Evolutionary conservation across 2,329 filamentous ascomycete species (phyloP), one percentile per base, ranked within the genome.

Genomic region (Botrytis cinerea): DNA sequence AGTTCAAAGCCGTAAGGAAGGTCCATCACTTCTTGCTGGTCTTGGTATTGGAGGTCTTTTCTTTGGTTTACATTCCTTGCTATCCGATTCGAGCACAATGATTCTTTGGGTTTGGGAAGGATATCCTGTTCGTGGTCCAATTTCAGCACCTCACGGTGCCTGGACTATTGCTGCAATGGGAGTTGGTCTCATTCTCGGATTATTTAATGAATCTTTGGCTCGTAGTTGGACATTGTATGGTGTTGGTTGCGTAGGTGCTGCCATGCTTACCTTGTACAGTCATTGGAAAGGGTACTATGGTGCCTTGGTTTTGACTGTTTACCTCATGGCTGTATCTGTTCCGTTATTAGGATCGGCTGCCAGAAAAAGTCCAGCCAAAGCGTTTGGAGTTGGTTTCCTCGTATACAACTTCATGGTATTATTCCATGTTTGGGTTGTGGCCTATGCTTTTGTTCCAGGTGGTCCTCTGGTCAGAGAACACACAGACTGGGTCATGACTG

Each of bases 351-450:
- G 87, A 22, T 91, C 92, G 70, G 94, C 94, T 40, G 88, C 93
- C 40, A 91, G 91, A 80, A 92, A 93, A 81, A 91, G 86, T 70
- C 94, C 94, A 0, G 93, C 90, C 8, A 86, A 87, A 40, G 93
- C 93, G 0, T 99, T 99, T 81, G 96, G 95, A 4, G 81, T 97
- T 22, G 95, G 93, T 6, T 98, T 97, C 84, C 84, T 98, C 70
- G 82, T 97, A 67, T 99, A 98, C 85, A 97, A 98, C 83, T 87
- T 98, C 79, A 84, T 98, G 84, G 91, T 98, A 7, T 88, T 99
- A n/a, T 97, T 97, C 86, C 95, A 98, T 80, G 94, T 98, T 72
- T 99, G 96, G 96, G 93, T 98, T 51, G 96, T 99, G 18, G 96
- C 96, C 2, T 99, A 99, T 80, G 96, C 96, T 20, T 99, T 99